Percentiles rank a stretch among this genome's conserved stretches.
Evolutionary conservation across 371 early-diverging fungal genomes (phyloP).

Genomic region (Actinomucor elegans): DNA sequence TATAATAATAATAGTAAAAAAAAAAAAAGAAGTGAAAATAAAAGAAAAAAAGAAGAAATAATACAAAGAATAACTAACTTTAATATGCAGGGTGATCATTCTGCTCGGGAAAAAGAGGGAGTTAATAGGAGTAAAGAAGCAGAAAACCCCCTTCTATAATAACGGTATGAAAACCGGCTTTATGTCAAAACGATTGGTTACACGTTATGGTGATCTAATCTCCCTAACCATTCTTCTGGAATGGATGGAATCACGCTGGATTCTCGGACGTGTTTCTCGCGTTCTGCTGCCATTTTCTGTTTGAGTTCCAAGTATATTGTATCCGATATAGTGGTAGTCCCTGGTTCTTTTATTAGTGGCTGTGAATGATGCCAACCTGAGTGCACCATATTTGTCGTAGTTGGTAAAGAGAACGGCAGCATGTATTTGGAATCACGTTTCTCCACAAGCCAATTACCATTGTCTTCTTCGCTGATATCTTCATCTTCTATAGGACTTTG

Average conservation of each 20-base stretch:
- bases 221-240: slow-evolving; percentile 52
- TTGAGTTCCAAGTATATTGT: slow-evolving; percentile 30
- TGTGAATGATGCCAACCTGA: slow-evolving; percentile 15
- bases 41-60: neutral
- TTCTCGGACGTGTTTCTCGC: slow-evolving; percentile 28
- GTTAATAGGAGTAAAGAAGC: neutral
- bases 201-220: slow-evolving; percentile 29
- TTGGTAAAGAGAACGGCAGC: slow-evolving; percentile 57
- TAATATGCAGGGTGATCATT: slow-evolving; percentile 7
- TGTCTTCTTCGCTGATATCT: slow-evolving; percentile 8
- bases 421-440: slow-evolving; percentile 50
- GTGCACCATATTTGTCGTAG: slow-evolving; percentile 20
- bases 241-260: slow-evolving; percentile 39
- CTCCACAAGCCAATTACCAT: slow-evolving; percentile 25
- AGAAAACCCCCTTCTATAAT: too few species aligned
- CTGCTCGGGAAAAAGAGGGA: neutral
- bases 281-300: slow-evolving; percentile 30
- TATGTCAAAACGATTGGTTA: neutral
- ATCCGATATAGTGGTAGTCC: slow-evolving; percentile 21
- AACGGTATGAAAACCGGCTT: too few species aligned
- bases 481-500: neutral
- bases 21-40: slow-evolving; percentile 2
- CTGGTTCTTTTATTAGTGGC: neutral
- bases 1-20: neutral
- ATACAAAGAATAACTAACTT: neutral